phyloP scores from a whole-genome alignment of 441 rosid genomes.

The Omphalea diandra region DNA sequence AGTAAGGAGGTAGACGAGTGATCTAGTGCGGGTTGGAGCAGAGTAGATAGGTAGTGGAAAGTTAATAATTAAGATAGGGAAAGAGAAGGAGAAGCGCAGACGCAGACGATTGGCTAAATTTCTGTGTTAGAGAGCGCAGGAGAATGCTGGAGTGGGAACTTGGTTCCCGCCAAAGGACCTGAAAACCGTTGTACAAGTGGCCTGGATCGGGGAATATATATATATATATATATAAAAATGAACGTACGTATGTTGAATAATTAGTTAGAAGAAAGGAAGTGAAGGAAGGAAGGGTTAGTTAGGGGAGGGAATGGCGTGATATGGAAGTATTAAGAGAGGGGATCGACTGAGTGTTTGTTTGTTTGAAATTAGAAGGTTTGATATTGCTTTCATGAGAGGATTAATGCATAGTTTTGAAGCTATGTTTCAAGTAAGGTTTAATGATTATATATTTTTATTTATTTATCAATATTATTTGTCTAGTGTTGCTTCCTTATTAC shows the following conservation, averaged over 20 bases:
- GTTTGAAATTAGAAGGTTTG: constrained; percentile 21
- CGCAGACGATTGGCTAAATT: not conserved
- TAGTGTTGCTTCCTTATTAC: constrained; percentile 56
- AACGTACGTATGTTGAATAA: not conserved
- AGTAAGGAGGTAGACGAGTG: not conserved
- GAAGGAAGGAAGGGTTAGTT: not conserved
- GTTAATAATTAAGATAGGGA: too few species aligned
- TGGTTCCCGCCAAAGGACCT: constrained; percentile 42
- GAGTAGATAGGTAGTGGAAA: not conserved
- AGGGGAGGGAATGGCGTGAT: constrained; percentile 41
- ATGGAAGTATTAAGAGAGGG: constrained; percentile 27
- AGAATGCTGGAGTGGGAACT: constrained; percentile 15
- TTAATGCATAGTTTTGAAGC: constrained; percentile 22
- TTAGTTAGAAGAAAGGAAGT: not conserved
- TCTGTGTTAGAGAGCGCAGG: not conserved
- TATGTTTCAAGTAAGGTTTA: constrained; percentile 22
- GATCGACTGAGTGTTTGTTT: not conserved
- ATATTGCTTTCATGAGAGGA: constrained; percentile 16
- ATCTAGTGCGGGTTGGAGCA: not conserved
- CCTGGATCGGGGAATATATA: not conserved
- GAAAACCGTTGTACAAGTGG: constrained; percentile 32
- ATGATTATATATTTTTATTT: constrained; percentile 12
- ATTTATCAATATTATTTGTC: not conserved
- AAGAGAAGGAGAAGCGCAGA: too few species aligned
- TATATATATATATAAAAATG: not conserved